Evolutionary conservation across 192 early-diverging fungal genomes (phyloP), one percentile per base, ranked within the genome.

Genomic region (Backusella australiensis): DNA sequence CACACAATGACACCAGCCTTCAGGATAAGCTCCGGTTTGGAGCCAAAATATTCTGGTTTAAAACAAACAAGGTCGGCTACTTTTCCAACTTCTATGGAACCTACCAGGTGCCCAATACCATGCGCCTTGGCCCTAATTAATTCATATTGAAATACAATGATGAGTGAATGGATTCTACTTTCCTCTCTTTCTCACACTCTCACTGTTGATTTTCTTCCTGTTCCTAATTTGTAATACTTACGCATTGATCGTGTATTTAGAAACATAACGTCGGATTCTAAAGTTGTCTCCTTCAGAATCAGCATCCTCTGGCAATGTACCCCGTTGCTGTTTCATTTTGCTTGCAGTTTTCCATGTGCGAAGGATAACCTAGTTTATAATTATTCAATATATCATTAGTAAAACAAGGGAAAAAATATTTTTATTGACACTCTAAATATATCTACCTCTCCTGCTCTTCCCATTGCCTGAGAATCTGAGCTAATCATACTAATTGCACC

Each of bases 181-280:
- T 49, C 1, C 21, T 71, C 23, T 49, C 26, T 44, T 17, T 17
- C 15, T 44, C 42, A 3, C 38, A 3, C 38, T 12, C 3, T 2
- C 9, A 39, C 38, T 44, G 15, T 44, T 44, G 42, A 15, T 44
- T 14, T 44, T 44, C 42, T 17, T 44, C 4, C 15, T 14, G 15
- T 17, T 44, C 11, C 12, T 41, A 15, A 7, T 17, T 15, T 46
- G 17, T 15, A 41, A 69, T 83, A 38, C 92, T 88, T 88, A 93
- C 86, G 95, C 95, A 80, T 99, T 99, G 80, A 99, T 95, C 0
- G 97, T 98, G 80, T 99, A 99, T 82, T 99, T 99, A 26, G 97
- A 93, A 76, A 99, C 87, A 78, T 98, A 99, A 9, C 97, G 88
- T 78, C 89, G 89, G 77, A 95, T 94, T 49, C 96, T 85, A 83